phyloP scores from a whole-genome alignment of 345 rosid species.

The Combretum micranthum region DNA sequence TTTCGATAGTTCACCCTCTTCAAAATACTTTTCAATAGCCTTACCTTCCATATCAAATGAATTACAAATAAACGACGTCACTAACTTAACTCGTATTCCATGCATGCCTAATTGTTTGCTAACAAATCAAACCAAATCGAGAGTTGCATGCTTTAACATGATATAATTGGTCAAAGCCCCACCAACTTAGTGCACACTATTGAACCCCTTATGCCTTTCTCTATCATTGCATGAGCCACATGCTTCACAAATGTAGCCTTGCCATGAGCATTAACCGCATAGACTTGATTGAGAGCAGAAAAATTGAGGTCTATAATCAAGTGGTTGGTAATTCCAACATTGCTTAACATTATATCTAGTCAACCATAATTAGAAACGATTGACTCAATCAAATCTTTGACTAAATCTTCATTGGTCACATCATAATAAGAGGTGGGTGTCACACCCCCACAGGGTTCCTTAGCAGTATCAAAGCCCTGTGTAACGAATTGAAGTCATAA shows the following conservation, averaged over 20 bases:
- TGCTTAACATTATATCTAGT: no score
- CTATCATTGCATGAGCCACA: constrained; percentile 26
- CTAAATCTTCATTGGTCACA: no score
- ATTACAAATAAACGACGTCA: constrained; percentile 9
- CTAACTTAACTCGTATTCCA: constrained; percentile 22
- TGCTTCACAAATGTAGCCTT: constrained; percentile 20
- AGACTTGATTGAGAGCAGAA: no score
- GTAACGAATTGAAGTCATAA: no score
- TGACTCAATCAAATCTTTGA: no score
- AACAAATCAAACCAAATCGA: constrained; percentile 20
- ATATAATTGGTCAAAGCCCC: constrained; percentile 13
- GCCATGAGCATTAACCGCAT: constrained; percentile 21
- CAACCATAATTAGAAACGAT: no score
- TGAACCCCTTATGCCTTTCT: constrained; percentile 14
- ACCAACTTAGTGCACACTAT: constrained; percentile 18
- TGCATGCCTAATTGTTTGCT: constrained; percentile 22
- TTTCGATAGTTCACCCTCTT: neutral
- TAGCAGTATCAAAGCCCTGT: no score
- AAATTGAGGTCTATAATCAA: no score
- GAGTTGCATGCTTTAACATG: constrained; percentile 23
- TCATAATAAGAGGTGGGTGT: no score
- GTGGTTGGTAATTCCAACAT: no score
- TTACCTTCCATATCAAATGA: neutral
- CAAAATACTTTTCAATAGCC: constrained; percentile 7
- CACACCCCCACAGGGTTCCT: no score